Evolutionary conservation across 2,329 filamentous ascomycete genomes (phyloP).

Genomic region (Triangularia setosa): DNA sequence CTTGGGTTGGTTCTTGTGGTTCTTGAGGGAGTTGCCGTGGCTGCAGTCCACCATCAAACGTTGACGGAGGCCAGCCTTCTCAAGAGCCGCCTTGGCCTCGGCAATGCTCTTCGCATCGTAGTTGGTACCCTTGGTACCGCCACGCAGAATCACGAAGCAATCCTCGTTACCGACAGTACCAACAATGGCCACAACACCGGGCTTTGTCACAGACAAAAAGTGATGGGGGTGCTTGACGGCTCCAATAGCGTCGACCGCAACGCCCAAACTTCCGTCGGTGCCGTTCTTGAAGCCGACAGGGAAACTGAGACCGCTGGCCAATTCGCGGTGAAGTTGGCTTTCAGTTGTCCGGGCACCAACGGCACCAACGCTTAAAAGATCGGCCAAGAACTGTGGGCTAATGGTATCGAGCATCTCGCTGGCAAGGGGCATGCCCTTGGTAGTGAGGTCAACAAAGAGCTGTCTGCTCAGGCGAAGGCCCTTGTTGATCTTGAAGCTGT

Average conservation of each 20-base stretch:
- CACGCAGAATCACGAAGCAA: constrained; percentile 92
- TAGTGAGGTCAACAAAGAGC: constrained; percentile 88
- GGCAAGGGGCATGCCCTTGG: constrained; percentile 90
- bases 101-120: constrained; percentile 82
- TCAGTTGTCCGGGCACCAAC: constrained; percentile 96
- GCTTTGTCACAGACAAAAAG: constrained; percentile 96
- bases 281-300: constrained; percentile 99
- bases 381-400: constrained; percentile 92
- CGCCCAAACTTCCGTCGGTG: constrained; percentile 83
- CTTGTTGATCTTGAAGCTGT: constrained; percentile 99
- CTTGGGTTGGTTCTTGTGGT: constrained; percentile 96
- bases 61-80: constrained; percentile 67
- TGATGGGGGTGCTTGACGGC: constrained; percentile 89
- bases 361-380: constrained; percentile 85
- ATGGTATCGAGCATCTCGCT: constrained; percentile 99
- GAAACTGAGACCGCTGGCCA: constrained; percentile 92
- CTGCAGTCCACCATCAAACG: constrained; percentile 97
- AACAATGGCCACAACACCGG: constrained; percentile 89
- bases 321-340: constrained; percentile 89
- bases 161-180: constrained; percentile 93
- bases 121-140: constrained; percentile 90
- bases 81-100: constrained; percentile 75
- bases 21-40: constrained; percentile 92
- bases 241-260: constrained; percentile 93
- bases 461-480: constrained; percentile 81